phyloP scores from a whole-genome alignment of 2,329 filamentous ascomycete genomes.

The Paracorniculantispora psalliotae region DNA sequence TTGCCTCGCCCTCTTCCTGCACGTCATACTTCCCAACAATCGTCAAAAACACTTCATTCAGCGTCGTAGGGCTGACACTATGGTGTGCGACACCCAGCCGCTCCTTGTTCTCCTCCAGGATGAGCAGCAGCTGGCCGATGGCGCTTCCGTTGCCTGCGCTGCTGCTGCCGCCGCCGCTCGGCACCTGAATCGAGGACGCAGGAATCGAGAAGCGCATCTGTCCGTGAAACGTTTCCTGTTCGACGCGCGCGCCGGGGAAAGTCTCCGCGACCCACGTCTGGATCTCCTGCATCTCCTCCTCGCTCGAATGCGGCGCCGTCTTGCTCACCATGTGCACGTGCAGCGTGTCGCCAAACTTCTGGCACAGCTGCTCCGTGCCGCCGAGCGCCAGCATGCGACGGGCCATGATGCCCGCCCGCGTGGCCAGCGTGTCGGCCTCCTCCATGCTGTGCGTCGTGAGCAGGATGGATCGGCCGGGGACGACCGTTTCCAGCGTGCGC shows the following conservation, averaged over 20 bases:
- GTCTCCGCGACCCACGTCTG: conserved; percentile 55
- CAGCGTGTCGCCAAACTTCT: conserved; percentile 66
- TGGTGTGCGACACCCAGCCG: conserved; percentile 72
- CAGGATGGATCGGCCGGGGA: conserved; percentile 61
- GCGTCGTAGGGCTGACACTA: conserved; percentile 74
- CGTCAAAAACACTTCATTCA: conserved; percentile 79
- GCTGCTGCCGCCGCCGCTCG: conserved; percentile 16
- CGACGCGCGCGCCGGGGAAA: conserved; percentile 59
- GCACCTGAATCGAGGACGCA: conserved; percentile 21
- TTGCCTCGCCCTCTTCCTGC: conserved; percentile 58
- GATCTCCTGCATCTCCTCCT: conserved; percentile 59
- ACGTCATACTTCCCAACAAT: conserved; percentile 75
- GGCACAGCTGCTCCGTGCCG: conserved; percentile 60
- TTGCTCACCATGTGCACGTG: conserved; percentile 71
- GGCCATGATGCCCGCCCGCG: conserved; percentile 64
- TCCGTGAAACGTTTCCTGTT: conserved; percentile 48
- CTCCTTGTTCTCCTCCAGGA: conserved; percentile 63
- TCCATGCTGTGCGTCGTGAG: conserved; percentile 79
- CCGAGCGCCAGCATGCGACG: conserved; percentile 75
- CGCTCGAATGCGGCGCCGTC: conserved; percentile 63
- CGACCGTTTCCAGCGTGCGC: conserved; percentile 62
- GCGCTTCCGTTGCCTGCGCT: conserved; percentile 32
- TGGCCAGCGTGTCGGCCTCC: conserved; percentile 70
- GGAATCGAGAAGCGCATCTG: conserved; percentile 25
- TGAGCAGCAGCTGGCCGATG: conserved; percentile 62